Evolutionary conservation across 1,284 basidiomycete species (phyloP).

Genomic region (Cerrena zonata): DNA sequence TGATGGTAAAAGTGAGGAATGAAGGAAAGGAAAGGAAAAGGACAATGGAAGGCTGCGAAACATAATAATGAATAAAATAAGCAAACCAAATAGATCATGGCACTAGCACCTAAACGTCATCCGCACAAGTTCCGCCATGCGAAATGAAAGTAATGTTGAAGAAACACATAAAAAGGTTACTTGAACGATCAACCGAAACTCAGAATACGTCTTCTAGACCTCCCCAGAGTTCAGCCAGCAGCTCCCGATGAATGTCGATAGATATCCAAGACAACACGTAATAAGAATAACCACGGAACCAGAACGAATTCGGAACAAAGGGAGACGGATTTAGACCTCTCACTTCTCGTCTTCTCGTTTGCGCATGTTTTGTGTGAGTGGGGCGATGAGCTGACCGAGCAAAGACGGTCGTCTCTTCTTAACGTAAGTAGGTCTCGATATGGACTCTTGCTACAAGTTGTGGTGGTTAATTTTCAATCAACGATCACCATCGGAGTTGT

Average conservation of each 20-base stretch:
- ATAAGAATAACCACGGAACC: not conserved
- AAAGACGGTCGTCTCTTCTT: conserved; percentile 4
- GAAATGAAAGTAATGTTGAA: too few species aligned
- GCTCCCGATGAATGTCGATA: too few species aligned
- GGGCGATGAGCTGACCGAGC: not conserved
- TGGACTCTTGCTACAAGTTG: not conserved
- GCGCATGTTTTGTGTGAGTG: not conserved
- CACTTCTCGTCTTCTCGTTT: conserved; percentile 3
- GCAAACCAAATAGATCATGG: too few species aligned
- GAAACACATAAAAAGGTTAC: too few species aligned
- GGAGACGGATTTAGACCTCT: too few species aligned
- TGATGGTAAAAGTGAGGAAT: not conserved
- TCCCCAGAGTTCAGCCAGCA: too few species aligned
- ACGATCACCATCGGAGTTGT: not conserved
- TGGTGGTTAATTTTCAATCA: not conserved
- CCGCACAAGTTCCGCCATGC: not conserved
- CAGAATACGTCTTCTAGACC: too few species aligned
- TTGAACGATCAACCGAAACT: too few species aligned
- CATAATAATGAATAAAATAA: not conserved
- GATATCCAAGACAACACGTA: too few species aligned
- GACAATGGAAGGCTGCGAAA: not conserved
- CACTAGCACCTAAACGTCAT: too few species aligned
- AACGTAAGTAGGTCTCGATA: not conserved
- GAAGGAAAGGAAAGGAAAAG: too few species aligned
- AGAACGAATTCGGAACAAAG: too few species aligned